These are phyloP conservation scores for Septoria linicola DNA, from an alignment of 2,329 filamentous ascomycete species.

Conservation along the genomic window DNA sequence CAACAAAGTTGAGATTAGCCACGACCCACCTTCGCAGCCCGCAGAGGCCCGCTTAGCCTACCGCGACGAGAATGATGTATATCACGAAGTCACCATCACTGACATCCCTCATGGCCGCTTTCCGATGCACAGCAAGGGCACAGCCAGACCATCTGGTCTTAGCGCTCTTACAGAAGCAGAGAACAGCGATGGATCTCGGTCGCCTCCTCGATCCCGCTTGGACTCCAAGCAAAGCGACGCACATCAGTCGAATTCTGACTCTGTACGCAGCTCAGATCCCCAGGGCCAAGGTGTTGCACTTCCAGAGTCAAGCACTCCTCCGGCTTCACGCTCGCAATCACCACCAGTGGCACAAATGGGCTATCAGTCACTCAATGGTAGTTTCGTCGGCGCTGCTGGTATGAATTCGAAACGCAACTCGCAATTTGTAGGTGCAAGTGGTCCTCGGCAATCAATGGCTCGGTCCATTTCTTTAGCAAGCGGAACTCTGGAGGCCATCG, in stretches of 20 bases:
- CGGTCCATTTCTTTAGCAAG: conserved; percentile 18
- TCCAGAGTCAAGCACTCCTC: conserved; percentile 4
- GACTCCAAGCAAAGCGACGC: conserved; percentile 2
- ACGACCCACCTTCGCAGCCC: conserved; percentile 23
- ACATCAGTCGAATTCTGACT: conserved; percentile 8
- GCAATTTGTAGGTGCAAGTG: conserved; percentile 3
- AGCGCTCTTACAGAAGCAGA: conserved; percentile 16
- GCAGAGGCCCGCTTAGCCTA: conserved; percentile 23
- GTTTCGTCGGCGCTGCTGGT: conserved; percentile 4
- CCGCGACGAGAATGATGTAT: conserved; percentile 23
- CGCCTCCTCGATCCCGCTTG: not conserved
- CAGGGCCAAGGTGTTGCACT: conserved; percentile 15
- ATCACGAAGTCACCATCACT: conserved; percentile 25
- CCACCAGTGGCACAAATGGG: conserved; percentile 9
- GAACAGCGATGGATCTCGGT: conserved; percentile 2
- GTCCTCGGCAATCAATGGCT: conserved; percentile 5
- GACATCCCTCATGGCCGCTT: conserved; percentile 21
- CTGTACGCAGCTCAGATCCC: conserved; percentile 16
- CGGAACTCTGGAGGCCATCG: conserved; percentile 16
- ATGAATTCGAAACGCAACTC: conserved; percentile 15
- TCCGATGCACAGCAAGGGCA: conserved; percentile 16
- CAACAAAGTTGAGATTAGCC: conserved; percentile 24
- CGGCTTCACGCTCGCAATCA: conserved; percentile 9
- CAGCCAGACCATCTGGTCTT: conserved; percentile 14
- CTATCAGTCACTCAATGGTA: conserved; percentile 9